Percentiles rank a stretch among this genome's conserved stretches.
These are phyloP conservation scores for Fusarium poae DNA, from an alignment of 2,329 filamentous ascomycete genomes.

Conservation along the genomic window DNA sequence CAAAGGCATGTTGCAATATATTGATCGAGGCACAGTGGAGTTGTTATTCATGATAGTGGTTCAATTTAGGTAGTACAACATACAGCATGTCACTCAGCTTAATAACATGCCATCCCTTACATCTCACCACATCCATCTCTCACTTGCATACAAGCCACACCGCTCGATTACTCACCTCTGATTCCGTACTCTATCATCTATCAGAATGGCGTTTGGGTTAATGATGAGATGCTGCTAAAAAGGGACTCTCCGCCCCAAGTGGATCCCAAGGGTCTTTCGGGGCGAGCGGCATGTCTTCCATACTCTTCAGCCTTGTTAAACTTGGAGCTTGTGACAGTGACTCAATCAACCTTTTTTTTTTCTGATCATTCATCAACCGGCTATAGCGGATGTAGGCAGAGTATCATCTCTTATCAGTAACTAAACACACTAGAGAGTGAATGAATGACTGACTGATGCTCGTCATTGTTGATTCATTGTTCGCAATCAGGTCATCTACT, in stretches of 20 bases:
- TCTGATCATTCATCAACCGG: slow-evolving; percentile 7
- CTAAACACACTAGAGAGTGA: not conserved
- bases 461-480: slow-evolving; percentile 24
- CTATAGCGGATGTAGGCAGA: not conserved
- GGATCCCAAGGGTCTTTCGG: slow-evolving; percentile 2
- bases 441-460: not conserved
- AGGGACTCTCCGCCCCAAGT: not conserved
- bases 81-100: not conserved
- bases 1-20: too few species aligned
- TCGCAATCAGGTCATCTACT: not conserved
- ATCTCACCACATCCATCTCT: not conserved
- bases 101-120: not conserved
- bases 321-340: slow-evolving; percentile 6
- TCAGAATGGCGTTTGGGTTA: not conserved
- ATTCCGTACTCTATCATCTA: not conserved
- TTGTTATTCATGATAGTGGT: slow-evolving; percentile 1
- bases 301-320: not conserved
- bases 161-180: not conserved
- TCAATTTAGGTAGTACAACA: not conserved
- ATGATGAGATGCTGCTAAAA: not conserved
- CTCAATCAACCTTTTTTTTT: not conserved
- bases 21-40: not conserved
- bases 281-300: not conserved
- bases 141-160: not conserved
- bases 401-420: not conserved